These are phyloP conservation scores for Kwoniella pini DNA, from an alignment of 768 basidiomycete species.

Conservation along the genomic window DNA sequence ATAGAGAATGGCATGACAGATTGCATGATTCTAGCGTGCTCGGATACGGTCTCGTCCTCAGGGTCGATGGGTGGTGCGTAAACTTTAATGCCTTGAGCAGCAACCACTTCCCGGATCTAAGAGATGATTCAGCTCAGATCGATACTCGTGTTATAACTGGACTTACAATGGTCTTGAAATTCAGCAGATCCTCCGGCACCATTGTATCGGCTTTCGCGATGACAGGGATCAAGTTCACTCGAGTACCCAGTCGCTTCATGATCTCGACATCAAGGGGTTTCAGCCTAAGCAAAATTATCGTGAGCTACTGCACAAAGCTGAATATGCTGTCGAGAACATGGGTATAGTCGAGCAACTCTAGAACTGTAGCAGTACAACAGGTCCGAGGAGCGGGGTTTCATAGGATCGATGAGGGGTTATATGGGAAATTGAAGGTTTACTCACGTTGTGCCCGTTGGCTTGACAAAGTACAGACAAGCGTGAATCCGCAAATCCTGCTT, in stretches of 20 bases:
- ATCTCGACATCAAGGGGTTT: slow-evolving; percentile 99
- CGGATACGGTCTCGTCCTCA: slow-evolving; percentile 81
- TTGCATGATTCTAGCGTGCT: slow-evolving; percentile 77
- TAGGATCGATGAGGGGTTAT: too few species aligned
- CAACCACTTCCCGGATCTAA: slow-evolving; percentile 83
- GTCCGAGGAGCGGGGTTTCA: too few species aligned
- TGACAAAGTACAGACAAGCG: slow-evolving; percentile 94
- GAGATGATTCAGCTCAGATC: too few species aligned
- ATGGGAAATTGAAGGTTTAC: slow-evolving; percentile 53
- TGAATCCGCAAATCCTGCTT: slow-evolving; percentile 96
- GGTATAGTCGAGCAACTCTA: too few species aligned
- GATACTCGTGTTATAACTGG: too few species aligned
- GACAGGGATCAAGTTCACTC: slow-evolving; percentile 97
- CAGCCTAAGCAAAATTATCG: slow-evolving; percentile 58
- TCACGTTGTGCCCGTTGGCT: slow-evolving; percentile 94
- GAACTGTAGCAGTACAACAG: too few species aligned
- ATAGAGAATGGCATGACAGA: slow-evolving; percentile 98
- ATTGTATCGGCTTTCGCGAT: slow-evolving; percentile 97
- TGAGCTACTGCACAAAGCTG: too few species aligned
- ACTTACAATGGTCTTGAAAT: slow-evolving; percentile 89
- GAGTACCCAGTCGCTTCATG: slow-evolving; percentile 98
- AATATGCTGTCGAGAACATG: too few species aligned
- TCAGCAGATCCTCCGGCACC: slow-evolving; percentile 84
- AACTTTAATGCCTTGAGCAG: slow-evolving; percentile 89
- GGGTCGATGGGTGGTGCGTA: slow-evolving; percentile 89